Base-by-base conservation (phyloP, 306 rosid genomes). In the Castanospermum australe region DNA sequence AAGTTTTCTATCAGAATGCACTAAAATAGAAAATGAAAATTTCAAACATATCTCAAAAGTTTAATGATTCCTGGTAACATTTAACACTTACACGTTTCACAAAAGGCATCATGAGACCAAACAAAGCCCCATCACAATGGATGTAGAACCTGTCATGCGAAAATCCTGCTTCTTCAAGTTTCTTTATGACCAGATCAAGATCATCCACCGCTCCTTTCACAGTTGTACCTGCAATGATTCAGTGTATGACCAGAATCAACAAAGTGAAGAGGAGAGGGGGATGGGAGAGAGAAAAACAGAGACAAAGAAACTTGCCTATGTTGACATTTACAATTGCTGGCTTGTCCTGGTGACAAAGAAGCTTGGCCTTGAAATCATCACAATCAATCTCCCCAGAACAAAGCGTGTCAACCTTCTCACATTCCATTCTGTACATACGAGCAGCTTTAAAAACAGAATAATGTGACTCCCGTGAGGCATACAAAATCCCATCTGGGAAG, bases 71-170 rank as follows among this genome's bases (percentile, higher is more conserved):
- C 12, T 8, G 24, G 51, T 44, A 62, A 68, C 36, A 73, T 38
- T 51, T 42, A 48, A 38, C 38, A 81, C 91, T 83, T 79, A 83
- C 89, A 30, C 45, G 76, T 78, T 88, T 88, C 74, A 88, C 89
- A 9, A 88, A 88, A 70, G 89, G 91, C 91, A 88, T 88, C 91
- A 88, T 85, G 77, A 88, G 91, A 74, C 91, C 91, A 88, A 88
- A 88, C 78, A 88, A 76, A 57, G 91, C 88, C 56, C 91, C 89
- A 14, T 88, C 89, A 71, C 84, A 81, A 48, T 88, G 91, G 79
- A 88, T 83, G 82, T 85, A 88, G 87, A 88, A 83, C 45, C 78
- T 59, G 77, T 85, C 86, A 4, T 82, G 89, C 0, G 88, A 68
- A 71, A 88, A 88, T 54, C 91, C 91, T 42, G 84, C 76, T 65